Evolutionary conservation across 352 stramenopile species (phyloP).

Genomic region (Achlya hypogyna): DNA sequence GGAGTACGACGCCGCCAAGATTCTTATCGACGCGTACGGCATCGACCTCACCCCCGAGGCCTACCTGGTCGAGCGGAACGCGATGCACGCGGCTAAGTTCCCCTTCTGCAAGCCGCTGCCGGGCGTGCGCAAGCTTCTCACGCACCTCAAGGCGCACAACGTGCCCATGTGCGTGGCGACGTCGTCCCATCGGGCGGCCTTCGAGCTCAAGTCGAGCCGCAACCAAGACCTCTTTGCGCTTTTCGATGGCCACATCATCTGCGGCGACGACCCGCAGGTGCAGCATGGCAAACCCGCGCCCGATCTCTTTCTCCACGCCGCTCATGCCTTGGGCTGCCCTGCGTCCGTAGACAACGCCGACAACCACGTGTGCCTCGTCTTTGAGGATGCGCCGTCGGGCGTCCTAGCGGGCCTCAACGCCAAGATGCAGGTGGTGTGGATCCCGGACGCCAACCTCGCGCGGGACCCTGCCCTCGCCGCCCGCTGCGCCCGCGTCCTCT

Average conservation of each 20-base stretch:
- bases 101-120: slow-evolving; percentile 10
- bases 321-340: not conserved
- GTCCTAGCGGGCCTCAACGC: not conserved
- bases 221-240: slow-evolving; percentile 15
- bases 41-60: slow-evolving; percentile 2
- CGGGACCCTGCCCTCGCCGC: not conserved
- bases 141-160: not conserved
- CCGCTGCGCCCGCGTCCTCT: not conserved
- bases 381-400: not conserved
- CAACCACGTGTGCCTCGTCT: not conserved
- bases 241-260: slow-evolving; percentile 10
- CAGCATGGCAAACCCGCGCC: slow-evolving; percentile 9
- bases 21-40: not conserved
- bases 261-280: slow-evolving; percentile 11
- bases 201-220: slow-evolving; percentile 7
- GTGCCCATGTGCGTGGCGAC: slow-evolving; percentile 5
- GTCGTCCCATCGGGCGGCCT: not conserved
- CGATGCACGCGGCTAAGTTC: slow-evolving; percentile 6
- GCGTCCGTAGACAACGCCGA: not conserved
- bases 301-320: slow-evolving; percentile 7
- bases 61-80: not conserved
- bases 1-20: slow-evolving; percentile 10
- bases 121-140: not conserved
- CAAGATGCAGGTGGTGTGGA: slow-evolving; percentile 7
- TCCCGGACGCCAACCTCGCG: not conserved